phyloP scores from a whole-genome alignment of 2,329 filamentous ascomycete species.

The Cadophora malorum region DNA sequence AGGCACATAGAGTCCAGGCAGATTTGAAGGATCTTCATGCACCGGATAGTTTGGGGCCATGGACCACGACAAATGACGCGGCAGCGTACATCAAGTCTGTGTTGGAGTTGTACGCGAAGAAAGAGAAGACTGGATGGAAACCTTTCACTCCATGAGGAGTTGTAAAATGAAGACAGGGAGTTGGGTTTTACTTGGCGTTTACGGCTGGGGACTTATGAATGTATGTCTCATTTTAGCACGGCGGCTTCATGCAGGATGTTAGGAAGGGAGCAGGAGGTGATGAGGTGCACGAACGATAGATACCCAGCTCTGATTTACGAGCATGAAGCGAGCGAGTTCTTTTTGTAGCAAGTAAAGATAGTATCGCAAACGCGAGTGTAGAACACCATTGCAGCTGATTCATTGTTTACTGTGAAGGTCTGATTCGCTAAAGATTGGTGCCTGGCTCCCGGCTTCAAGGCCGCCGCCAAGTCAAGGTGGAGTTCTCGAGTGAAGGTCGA shows the following conservation, averaged over 20 bases:
- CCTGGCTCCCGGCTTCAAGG: neutral
- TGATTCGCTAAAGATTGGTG: constrained; percentile 2
- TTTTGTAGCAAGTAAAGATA: constrained; percentile 4
- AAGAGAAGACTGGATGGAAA: constrained; percentile 49
- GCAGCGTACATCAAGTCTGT: constrained; percentile 52
- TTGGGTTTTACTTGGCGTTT: constrained; percentile 1
- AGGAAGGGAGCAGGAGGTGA: neutral
- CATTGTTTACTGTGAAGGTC: neutral
- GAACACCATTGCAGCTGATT: neutral
- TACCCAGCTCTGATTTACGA: constrained; percentile 20
- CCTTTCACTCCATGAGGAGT: constrained; percentile 8
- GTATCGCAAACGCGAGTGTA: constrained; percentile 12
- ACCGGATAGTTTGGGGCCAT: constrained; percentile 46
- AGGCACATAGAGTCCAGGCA: constrained; percentile 37
- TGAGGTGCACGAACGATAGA: constrained; percentile 16
- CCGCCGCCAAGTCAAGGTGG: neutral
- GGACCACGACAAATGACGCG: constrained; percentile 51
- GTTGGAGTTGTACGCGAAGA: constrained; percentile 53
- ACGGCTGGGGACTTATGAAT: neutral
- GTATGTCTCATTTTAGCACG: neutral
- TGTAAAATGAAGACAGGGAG: constrained; percentile 9
- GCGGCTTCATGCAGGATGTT: neutral
- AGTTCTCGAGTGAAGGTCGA: neutral
- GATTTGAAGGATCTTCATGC: constrained; percentile 49
- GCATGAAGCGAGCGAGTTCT: constrained; percentile 13